phyloP scores from a whole-genome alignment of 805 yeast genomes.

The Starmerella gropengiesseri region DNA sequence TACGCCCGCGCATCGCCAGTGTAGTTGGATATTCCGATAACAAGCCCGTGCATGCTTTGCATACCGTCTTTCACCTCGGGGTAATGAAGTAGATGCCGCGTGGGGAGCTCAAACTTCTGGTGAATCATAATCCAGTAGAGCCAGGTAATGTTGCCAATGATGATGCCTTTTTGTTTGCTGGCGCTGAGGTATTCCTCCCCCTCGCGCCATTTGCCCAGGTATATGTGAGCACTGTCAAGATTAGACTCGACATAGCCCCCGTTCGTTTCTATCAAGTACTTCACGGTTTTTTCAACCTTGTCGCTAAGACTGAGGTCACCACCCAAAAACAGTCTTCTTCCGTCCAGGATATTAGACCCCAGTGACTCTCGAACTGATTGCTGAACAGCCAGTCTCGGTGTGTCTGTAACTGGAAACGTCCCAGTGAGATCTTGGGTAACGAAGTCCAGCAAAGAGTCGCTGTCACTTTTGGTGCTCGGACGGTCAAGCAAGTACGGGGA shows the following conservation, averaged over 20 bases:
- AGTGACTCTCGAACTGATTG: constrained; percentile 21
- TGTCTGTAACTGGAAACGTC: constrained; percentile 16
- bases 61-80: constrained; percentile 51
- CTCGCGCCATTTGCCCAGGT: constrained; percentile 50
- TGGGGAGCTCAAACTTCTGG: constrained; percentile 46
- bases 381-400: constrained; percentile 25
- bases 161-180: constrained; percentile 29
- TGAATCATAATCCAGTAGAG: constrained; percentile 53
- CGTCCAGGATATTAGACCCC: constrained; percentile 30
- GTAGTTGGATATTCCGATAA: constrained; percentile 65
- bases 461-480: too few species aligned
- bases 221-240: constrained; percentile 35
- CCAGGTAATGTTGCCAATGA: constrained; percentile 67
- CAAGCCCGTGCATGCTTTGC: constrained; percentile 42
- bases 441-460: too few species aligned
- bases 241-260: constrained; percentile 43
- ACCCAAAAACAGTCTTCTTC: constrained; percentile 41
- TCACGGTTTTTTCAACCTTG: constrained; percentile 34
- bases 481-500: constrained; percentile 41
- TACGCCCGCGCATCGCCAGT: constrained; percentile 76
- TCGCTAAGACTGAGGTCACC: constrained; percentile 47
- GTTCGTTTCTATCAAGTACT: constrained; percentile 36
- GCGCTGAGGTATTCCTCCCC: constrained; percentile 48
- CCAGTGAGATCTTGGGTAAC: constrained; percentile 18
- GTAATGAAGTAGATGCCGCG: constrained; percentile 48